Base-by-base conservation (phyloP, 768 basidiomycete genomes). In the Cyclocybe cylindracea region DNA sequence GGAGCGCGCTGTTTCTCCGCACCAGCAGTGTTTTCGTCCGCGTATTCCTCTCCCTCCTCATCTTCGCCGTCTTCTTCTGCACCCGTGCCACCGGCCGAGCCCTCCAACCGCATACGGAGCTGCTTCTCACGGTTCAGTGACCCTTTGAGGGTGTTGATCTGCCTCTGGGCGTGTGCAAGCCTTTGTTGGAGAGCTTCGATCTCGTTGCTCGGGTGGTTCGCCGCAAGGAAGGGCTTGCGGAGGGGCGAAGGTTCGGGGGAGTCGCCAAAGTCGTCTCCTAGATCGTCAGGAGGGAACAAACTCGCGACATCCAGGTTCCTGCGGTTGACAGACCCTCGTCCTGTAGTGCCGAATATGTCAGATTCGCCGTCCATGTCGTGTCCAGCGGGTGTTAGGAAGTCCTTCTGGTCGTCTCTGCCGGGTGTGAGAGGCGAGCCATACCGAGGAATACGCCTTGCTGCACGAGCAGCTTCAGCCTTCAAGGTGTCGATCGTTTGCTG, bases 101-200 rank as follows among this genome's bases (percentile, higher is more conserved):
- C 58, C 43, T 69, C 68, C 11, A 69, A 50, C 13, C 59, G 59
- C 64, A 91, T 81, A 33, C 87, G 82, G 49, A 85, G 72, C 72
- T 91, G 87, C 71, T 92, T 94, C 78, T 94, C 93, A 52, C 91
- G 78, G 61, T 84, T 83, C 46, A 94, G 66, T 1, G 86, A 85
- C 43, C 86, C 82, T 62, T 91, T 89, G 54, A 94, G 80, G 11
- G 91, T 92, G 55, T 76, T 80, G 61, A 94, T 86, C 62, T 92
- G 91, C 53, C 92, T 76, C 66, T 94, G 91, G 4, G 93, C 89
- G 66, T 94, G 91, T 9, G 90, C 87, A 34, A 94, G 76, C 24
- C 86, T 78, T 62, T 92, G 87, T 53, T 91, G 86, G 10, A 94
- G 71, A 0, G 85, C 82, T 60, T 94, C 91, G 37, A 92, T 83